phyloP scores from a whole-genome alignment of 257 asterid genomes.

The Petrea volubilis region DNA sequence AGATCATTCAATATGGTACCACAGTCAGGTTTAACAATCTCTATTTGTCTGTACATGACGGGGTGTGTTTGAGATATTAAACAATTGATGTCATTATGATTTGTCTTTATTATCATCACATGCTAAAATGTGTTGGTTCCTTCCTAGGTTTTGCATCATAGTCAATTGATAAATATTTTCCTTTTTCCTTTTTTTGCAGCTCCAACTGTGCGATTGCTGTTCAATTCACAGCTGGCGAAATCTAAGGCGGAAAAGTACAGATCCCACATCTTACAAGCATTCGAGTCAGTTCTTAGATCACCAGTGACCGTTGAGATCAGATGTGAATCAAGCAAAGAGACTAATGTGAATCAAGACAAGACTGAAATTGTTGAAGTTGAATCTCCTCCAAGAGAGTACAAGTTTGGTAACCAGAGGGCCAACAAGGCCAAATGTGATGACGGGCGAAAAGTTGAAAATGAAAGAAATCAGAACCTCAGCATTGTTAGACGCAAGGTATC shows the following conservation, averaged over 20 bases:
- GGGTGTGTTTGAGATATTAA: no score
- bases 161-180: not conserved
- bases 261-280: conserved; percentile 75
- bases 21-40: no score
- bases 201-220: conserved; percentile 76
- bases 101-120: no score
- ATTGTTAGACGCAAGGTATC: conserved; percentile 82
- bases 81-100: no score
- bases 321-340: conserved; percentile 60
- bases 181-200: conserved; percentile 57
- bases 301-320: conserved; percentile 81
- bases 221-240: conserved; percentile 68
- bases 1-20: no score
- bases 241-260: conserved; percentile 78
- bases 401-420: conserved; percentile 11
- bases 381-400: conserved; percentile 33
- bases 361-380: conserved; percentile 74
- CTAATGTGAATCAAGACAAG: conserved; percentile 40
- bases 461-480: conserved; percentile 68
- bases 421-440: conserved; percentile 36
- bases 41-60: no score
- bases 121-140: no score
- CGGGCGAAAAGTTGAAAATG: conserved; percentile 48
- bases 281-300: conserved; percentile 79
- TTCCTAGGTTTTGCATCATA: no score